phyloP scores from a whole-genome alignment of 2,329 filamentous ascomycete species.

The Bipolaris bicolor region DNA sequence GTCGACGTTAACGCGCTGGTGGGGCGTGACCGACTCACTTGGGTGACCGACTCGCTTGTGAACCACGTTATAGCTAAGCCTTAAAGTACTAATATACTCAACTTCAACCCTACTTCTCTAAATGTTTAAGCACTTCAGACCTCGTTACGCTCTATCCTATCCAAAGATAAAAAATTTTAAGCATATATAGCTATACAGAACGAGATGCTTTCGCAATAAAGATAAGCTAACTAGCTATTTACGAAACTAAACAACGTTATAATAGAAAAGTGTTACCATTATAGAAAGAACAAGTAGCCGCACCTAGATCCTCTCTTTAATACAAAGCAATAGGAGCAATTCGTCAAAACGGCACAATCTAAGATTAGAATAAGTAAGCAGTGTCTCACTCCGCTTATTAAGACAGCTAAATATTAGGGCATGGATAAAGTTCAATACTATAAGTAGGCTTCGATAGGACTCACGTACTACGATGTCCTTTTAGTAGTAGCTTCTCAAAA shows the following conservation, averaged over 20 bases:
- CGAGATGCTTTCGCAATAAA: neutral
- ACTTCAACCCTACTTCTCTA: conserved; percentile 5
- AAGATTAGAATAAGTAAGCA: conserved; percentile 14
- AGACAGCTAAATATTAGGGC: conserved; percentile 13
- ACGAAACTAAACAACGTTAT: conserved; percentile 1
- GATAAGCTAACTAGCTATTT: neutral
- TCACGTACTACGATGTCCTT: conserved; percentile 23
- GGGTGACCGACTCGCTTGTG: too few relatives aligned
- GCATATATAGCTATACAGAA: neutral
- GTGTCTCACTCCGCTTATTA: conserved; percentile 21
- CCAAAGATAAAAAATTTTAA: conserved; percentile 3
- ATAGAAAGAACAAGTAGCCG: conserved; percentile 3
- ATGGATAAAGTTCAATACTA: conserved; percentile 21
- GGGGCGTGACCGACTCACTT: too few relatives aligned
- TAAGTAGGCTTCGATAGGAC: conserved; percentile 17
- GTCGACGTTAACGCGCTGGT: too few relatives aligned
- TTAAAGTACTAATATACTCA: neutral
- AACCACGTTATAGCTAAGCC: too few relatives aligned
- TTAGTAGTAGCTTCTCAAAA: conserved; percentile 14
- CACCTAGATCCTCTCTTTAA: conserved; percentile 6
- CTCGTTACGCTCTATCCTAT: neutral
- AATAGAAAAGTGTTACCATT: conserved; percentile 4
- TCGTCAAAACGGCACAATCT: conserved; percentile 12
- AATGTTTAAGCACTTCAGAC: neutral
- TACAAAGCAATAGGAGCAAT: conserved; percentile 20